Conservation (phyloP, 1,284 basidiomycete species). For the Tilletia caries region DNA sequence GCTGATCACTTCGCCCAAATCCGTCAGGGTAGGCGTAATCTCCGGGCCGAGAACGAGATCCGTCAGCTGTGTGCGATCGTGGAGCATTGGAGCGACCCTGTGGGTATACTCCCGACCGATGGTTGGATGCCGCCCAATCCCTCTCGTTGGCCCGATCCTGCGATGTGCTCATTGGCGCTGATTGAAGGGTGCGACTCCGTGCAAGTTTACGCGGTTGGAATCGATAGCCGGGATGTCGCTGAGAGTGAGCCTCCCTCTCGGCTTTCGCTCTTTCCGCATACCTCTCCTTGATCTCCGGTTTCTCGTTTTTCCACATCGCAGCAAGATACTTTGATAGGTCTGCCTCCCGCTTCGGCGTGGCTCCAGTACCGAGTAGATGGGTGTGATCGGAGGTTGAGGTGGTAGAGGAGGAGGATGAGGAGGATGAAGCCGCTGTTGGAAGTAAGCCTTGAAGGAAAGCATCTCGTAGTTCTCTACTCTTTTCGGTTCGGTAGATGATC, state of each 20-base stretch:
- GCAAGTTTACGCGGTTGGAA: conserved; percentile 9
- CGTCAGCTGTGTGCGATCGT: neutral
- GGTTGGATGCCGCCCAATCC: neutral
- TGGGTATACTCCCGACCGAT: neutral
- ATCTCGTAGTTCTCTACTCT: conserved; percentile 10
- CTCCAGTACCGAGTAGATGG: conserved; percentile 2
- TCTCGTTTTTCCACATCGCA: conserved; percentile 4
- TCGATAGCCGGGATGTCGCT: conserved; percentile 1
- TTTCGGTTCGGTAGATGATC: conserved; percentile 12
- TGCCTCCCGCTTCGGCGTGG: conserved; percentile 4
- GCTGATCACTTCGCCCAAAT: no score
- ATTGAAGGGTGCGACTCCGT: neutral
- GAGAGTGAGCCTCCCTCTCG: conserved; percentile 5
- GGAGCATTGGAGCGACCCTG: neutral
- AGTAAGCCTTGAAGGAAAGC: conserved; percentile 1
- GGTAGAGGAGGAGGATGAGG: neutral
- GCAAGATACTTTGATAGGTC: conserved; percentile 10
- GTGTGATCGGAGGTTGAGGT: neutral
- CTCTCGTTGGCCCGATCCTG: neutral
- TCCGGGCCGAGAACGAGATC: neutral
- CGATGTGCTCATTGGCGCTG: neutral
- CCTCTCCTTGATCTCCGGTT: neutral
- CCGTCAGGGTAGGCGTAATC: no score
- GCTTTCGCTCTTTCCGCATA: neutral
- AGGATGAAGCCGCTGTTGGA: neutral